A percentile compares a stretch with the other conserved stretches of the same genome.
phyloP scores from a whole-genome alignment of 306 rosid species.

The Heteromeles arbutifolia region DNA sequence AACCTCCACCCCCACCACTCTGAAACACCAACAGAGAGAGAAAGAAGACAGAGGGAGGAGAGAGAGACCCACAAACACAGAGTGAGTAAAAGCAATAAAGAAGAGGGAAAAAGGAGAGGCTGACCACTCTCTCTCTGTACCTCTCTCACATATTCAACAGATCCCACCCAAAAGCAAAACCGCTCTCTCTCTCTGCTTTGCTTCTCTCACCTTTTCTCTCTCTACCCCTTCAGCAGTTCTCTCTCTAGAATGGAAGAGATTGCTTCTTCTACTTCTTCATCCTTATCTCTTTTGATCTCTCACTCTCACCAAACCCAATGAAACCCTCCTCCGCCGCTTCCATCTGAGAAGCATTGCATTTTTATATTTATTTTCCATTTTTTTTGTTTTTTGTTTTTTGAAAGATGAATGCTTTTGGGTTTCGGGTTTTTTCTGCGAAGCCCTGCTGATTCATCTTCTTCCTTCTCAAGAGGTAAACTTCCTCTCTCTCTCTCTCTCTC shows the following conservation, averaged over 20 bases:
- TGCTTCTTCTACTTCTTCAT: background rate
- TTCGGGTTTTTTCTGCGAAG: background rate
- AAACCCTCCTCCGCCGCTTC: background rate
- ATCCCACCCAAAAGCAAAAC: slow-evolving; percentile 47
- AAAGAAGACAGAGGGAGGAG: background rate
- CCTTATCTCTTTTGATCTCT: background rate
- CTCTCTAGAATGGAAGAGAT: background rate
- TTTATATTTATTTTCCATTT: background rate
- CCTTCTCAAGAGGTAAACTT: background rate
- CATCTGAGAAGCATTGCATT: background rate
- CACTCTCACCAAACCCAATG: background rate
- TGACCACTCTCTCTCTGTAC: slow-evolving; percentile 30
- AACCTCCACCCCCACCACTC: background rate
- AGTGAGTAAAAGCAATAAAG: background rate
- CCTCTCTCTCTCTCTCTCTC: background rate
- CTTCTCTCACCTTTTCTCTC: background rate
- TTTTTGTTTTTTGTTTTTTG: background rate
- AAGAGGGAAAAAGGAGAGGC: background rate
- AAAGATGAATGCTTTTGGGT: background rate
- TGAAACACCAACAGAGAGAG: background rate
- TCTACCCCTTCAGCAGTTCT: background rate
- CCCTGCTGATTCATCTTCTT: slow-evolving; percentile 3
- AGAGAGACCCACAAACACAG: background rate
- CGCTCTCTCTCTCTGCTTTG: background rate
- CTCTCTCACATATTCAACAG: slow-evolving; percentile 66